Percentiles rank a stretch among this genome's conserved stretches.
phyloP scores from a whole-genome alignment of 306 rosid species.

The Malus orientalis region DNA sequence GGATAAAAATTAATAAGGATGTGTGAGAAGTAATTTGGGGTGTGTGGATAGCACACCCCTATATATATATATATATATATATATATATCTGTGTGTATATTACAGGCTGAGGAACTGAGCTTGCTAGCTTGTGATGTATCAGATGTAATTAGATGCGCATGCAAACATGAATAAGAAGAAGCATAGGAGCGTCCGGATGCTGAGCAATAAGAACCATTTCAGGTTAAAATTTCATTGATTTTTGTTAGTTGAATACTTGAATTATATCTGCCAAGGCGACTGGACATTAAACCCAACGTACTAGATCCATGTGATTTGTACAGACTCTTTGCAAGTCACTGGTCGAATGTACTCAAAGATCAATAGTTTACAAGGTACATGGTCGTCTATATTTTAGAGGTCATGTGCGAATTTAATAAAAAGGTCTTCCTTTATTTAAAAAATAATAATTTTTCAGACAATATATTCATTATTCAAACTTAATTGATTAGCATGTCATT shows the following conservation, averaged over 20 bases:
- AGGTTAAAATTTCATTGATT: neutral
- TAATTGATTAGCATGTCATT: too few relatives aligned
- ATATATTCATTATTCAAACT: too few relatives aligned
- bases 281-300: neutral
- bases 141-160: neutral
- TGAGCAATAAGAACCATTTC: neutral
- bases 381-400: too few relatives aligned
- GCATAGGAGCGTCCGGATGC: neutral
- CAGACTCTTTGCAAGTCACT: neutral
- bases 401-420: too few relatives aligned
- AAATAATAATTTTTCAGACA: too few relatives aligned
- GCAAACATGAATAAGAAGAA: neutral
- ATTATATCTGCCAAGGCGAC: neutral
- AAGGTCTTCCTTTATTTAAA: too few relatives aligned
- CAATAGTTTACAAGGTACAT: neutral
- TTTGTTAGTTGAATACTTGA: neutral
- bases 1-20: too few relatives aligned
- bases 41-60: too few relatives aligned
- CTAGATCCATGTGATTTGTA: neutral
- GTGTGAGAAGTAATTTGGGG: too few relatives aligned
- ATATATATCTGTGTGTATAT: too few relatives aligned
- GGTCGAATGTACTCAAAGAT: neutral
- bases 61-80: too few relatives aligned
- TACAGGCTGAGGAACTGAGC: neutral
- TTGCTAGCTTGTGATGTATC: neutral